Evolutionary conservation across 208 protist genomes (phyloP).

Genomic region (Trypanosoma mega): DNA sequence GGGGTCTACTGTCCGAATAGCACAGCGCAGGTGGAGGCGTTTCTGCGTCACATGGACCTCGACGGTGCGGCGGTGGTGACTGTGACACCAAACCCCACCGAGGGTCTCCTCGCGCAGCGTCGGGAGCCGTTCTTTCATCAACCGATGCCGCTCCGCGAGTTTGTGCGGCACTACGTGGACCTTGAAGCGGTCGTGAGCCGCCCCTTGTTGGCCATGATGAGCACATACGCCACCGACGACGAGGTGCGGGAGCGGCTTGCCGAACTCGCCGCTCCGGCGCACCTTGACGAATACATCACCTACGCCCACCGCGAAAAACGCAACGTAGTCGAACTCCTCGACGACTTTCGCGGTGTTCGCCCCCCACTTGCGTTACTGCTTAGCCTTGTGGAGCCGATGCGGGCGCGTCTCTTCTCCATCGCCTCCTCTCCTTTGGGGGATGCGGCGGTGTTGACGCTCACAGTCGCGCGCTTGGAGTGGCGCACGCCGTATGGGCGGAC

Average conservation of each 20-base stretch:
- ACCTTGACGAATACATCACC: constrained; percentile 67
- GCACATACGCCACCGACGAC: constrained; percentile 27
- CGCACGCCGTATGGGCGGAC: constrained; percentile 71
- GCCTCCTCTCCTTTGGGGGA: constrained; percentile 67
- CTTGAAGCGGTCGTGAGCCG: constrained; percentile 72
- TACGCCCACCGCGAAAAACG: constrained; percentile 88
- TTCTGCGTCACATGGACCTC: constrained; percentile 39
- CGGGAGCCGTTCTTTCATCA: constrained; percentile 50
- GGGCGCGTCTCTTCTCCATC: constrained; percentile 77
- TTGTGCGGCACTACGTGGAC: constrained; percentile 78
- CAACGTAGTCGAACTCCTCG: constrained; percentile 84
- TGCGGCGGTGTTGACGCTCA: constrained; percentile 38
- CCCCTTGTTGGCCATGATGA: constrained; percentile 81
- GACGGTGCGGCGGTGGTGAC: constrained; percentile 44
- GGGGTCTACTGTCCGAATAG: constrained; percentile 74
- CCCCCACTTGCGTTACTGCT: constrained; percentile 62
- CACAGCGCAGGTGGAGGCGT: constrained; percentile 41
- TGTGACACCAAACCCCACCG: constrained; percentile 37
- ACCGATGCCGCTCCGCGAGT: constrained; percentile 41
- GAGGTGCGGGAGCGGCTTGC: constrained; percentile 63
- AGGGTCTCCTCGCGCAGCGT: constrained; percentile 49
- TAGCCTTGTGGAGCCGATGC: constrained; percentile 61
- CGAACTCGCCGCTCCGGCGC: constrained; percentile 58
- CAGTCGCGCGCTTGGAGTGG: constrained; percentile 73
- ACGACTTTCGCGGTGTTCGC: constrained; percentile 60